These are phyloP conservation scores for Clonostachys solani DNA, from an alignment of 2,329 filamentous ascomycete genomes.

Conservation along the genomic window DNA sequence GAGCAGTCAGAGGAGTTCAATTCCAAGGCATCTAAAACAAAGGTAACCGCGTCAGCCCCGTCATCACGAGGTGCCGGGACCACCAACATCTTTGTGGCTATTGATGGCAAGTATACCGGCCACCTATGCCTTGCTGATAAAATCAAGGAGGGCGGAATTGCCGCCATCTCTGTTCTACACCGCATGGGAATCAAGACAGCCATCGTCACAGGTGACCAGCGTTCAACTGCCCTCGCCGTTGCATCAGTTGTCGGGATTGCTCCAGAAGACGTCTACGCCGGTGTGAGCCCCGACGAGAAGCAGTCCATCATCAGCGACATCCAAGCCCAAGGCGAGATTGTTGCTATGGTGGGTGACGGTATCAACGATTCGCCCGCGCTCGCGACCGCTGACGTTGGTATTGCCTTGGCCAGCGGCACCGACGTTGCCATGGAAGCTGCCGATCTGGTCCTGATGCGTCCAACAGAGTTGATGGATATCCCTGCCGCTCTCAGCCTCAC, in stretches of 20 bases:
- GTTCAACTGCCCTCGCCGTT: slow-evolving; percentile 77
- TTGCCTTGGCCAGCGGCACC: slow-evolving; percentile 87
- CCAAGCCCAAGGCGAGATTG: slow-evolving; percentile 68
- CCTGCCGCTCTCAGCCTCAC: slow-evolving; percentile 80
- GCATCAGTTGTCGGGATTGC: slow-evolving; percentile 80
- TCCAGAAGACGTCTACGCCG: slow-evolving; percentile 71
- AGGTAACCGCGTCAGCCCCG: slow-evolving; percentile 24
- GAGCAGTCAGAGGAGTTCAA: slow-evolving; percentile 59
- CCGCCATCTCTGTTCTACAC: slow-evolving; percentile 76
- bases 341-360: slow-evolving; percentile 97
- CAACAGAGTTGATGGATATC: slow-evolving; percentile 89
- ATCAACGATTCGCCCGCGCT: slow-evolving; percentile 98
- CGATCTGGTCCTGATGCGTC: slow-evolving; percentile 92
- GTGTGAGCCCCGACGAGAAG: slow-evolving; percentile 89
- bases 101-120: slow-evolving; percentile 77
- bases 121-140: slow-evolving; percentile 83
- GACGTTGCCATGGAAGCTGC: slow-evolving; percentile 98
- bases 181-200: slow-evolving; percentile 82
- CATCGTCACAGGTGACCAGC: slow-evolving; percentile 92
- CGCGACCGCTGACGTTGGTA: slow-evolving; percentile 87
- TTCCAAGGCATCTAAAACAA: slow-evolving; percentile 26
- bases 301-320: slow-evolving; percentile 77
- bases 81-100: slow-evolving; percentile 87
- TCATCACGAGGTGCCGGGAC: slow-evolving; percentile 52
- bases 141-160: slow-evolving; percentile 82